A percentile compares a stretch with the other conserved stretches of the same genome.
phyloP scores from a whole-genome alignment of 208 protist species.

The Trichomonas tenax region DNA sequence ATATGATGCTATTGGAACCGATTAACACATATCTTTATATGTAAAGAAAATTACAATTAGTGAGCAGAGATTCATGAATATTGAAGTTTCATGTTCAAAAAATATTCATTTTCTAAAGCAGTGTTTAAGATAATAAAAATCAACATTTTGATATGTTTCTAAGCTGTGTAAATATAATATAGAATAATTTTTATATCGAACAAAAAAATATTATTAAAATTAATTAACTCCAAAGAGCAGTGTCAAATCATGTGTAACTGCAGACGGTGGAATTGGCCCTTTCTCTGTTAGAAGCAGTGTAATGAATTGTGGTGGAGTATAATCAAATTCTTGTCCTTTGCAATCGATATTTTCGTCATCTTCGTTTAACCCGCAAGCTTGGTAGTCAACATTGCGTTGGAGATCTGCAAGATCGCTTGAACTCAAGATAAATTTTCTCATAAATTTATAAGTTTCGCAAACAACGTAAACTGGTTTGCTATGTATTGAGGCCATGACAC shows the following conservation, averaged over 20 bases:
- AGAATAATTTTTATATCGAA: too few relatives aligned
- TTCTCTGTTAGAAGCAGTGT: background rate
- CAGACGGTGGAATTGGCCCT: background rate
- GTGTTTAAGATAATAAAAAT: too few relatives aligned
- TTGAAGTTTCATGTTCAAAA: too few relatives aligned
- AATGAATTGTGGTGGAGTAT: background rate
- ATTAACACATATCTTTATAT: too few relatives aligned
- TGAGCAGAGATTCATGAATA: too few relatives aligned
- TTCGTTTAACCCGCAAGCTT: background rate
- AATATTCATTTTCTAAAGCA: too few relatives aligned
- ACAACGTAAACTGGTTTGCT: background rate
- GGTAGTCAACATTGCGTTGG: background rate
- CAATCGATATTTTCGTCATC: background rate
- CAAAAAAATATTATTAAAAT: background rate
- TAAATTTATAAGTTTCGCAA: slow-evolving; percentile 12
- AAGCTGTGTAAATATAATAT: too few relatives aligned
- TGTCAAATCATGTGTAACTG: background rate
- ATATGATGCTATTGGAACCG: too few relatives aligned
- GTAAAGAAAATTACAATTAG: too few relatives aligned
- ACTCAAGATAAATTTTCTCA: background rate
- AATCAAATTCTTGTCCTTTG: background rate
- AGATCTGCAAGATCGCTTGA: background rate
- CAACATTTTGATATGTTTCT: too few relatives aligned
- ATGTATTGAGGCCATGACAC: background rate
- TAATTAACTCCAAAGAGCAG: background rate